These are phyloP conservation scores for Ophiostoma piceae DNA, from an alignment of 2,329 filamentous ascomycete genomes.

Conservation along the genomic window DNA sequence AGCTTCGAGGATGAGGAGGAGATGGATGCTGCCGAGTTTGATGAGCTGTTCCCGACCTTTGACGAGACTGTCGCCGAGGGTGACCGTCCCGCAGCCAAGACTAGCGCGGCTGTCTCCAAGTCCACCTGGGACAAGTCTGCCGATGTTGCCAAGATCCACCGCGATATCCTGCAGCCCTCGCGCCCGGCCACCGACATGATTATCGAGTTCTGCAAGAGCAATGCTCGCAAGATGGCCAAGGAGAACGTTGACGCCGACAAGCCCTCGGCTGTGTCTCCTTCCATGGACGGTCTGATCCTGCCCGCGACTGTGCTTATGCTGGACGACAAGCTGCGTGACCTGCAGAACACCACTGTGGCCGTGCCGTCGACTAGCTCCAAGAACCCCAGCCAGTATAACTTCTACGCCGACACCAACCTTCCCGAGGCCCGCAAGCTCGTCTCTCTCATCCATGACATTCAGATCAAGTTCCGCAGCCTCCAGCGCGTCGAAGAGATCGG, in stretches of 20 bases:
- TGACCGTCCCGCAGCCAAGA: conserved; percentile 42
- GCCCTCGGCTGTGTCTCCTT: conserved; percentile 25
- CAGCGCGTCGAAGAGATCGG: conserved; percentile 60
- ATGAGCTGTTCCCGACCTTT: conserved; percentile 72
- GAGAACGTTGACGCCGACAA: conserved; percentile 24
- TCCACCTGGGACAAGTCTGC: conserved; percentile 52
- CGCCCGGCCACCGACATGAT: conserved; percentile 41
- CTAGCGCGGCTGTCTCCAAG: conserved; percentile 31
- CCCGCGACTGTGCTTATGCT: conserved; percentile 62
- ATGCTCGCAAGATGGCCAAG: conserved; percentile 39
- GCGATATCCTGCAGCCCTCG: conserved; percentile 45
- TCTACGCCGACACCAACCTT: conserved; percentile 79
- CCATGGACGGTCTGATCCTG: conserved; percentile 52
- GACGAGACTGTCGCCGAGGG: background rate
- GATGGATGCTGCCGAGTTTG: conserved; percentile 66
- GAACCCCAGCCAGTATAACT: conserved; percentile 60
- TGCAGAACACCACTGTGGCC: conserved; percentile 18
- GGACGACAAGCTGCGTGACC: conserved; percentile 48
- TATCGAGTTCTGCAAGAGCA: conserved; percentile 40
- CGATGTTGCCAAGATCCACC: conserved; percentile 57
- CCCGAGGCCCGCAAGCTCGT: conserved; percentile 70
- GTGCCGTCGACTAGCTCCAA: conserved; percentile 11
- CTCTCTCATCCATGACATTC: conserved; percentile 61
- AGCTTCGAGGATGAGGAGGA: conserved; percentile 71
- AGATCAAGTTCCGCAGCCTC: conserved; percentile 67